Percentiles rank a stretch among this genome's conserved stretches.
phyloP scores from a whole-genome alignment of 768 basidiomycete species.

The Podaxis carcinomalis region DNA sequence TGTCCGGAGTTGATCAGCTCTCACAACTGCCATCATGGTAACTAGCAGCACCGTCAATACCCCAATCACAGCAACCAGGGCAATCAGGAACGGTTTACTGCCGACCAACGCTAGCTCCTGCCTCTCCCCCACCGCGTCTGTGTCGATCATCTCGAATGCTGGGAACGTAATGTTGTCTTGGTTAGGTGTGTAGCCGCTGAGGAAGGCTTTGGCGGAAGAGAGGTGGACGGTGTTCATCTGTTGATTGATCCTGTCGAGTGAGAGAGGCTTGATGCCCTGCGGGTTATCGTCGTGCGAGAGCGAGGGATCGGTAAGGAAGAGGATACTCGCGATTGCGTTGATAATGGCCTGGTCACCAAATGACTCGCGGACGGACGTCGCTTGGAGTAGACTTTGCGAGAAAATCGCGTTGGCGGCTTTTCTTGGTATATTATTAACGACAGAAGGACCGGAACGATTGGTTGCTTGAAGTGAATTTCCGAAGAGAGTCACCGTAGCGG shows the following conservation, averaged over 20 bases:
- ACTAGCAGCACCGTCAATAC: background rate
- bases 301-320: background rate
- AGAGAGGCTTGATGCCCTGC: background rate
- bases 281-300: background rate
- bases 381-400: constrained; percentile 1
- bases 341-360: background rate
- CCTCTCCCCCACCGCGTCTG: background rate
- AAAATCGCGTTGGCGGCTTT: constrained; percentile 1
- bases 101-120: background rate
- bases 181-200: background rate
- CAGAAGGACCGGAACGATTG: background rate
- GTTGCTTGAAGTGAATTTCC: background rate
- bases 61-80: background rate
- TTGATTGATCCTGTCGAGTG: background rate
- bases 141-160: background rate
- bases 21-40: background rate
- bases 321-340: background rate
- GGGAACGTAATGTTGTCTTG: background rate
- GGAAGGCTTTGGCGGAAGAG: constrained; percentile 2
- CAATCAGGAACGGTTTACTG: constrained; percentile 2
- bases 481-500: background rate
- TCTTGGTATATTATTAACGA: background rate
- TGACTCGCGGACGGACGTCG: background rate
- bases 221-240: background rate
- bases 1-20: background rate